Base-by-base conservation (phyloP, 257 asterid genomes). In the Craterostigma plantagineum region DNA sequence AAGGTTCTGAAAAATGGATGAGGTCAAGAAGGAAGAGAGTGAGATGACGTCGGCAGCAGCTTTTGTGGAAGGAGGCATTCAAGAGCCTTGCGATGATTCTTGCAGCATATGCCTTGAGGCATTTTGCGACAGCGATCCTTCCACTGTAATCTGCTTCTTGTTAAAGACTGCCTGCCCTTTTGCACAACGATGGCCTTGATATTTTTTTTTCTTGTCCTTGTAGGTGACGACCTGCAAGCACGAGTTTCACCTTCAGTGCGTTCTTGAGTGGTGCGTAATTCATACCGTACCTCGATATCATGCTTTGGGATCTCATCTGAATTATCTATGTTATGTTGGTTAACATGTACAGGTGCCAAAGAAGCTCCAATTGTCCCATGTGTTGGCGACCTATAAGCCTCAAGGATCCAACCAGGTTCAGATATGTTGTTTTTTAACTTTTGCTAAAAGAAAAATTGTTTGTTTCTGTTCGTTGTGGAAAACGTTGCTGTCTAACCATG, bases 351-450 rank as follows among this genome's bases (percentile, higher is more conserved):
- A 87, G 97, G 97, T 82, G 95, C 53, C 93, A 87, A 51, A 74
- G 97, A 64, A 87, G 97, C 65, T 87, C 97, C 44, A 71, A 70
- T 42, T 87, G 97, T 63, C 95, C 97, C 43, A 87, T 87, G 97
- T 87, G 97, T 58, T 87, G 92, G 95, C 95, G 71, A 66, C 17
- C 63, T 49, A 59, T 87, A 66, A 77, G 85, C 61, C 67, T 87
- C 72, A 76, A 87, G 57, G 98, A 87, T 68, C 72, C 87, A 44
- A 12, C 57, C 11, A 76, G 93, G 98, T 82, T 23, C 30, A 23
- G 30, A 23, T 23, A 23, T 23, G 14, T 36, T 48, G 17, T 41
- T 48, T 35, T 2, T 3, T 35, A 42, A 9, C n/a, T 16, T 49
- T 49, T 50, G 37, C 55, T 12, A 1, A 36, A n/a, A n/a, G n/a